Evolutionary conservation across 305 asterid genomes (phyloP).

Genomic region (Fraxinus baroniana): DNA sequence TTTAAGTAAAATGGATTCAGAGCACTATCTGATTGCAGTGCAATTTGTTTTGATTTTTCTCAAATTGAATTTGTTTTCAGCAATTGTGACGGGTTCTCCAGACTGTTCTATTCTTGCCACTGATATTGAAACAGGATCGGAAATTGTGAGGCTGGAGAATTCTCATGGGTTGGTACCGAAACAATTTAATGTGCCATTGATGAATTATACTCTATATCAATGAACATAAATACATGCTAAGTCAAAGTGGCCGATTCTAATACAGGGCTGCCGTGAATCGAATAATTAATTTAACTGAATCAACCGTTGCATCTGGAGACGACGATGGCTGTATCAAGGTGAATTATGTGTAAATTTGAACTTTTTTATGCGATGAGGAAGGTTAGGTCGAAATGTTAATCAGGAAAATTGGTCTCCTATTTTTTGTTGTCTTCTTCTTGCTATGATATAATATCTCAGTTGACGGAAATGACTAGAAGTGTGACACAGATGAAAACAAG

Average conservation of each 20-base stretch:
- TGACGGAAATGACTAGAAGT: background rate
- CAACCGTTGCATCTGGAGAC: constrained; percentile 89
- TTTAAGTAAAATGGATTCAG: no score
- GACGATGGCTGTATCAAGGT: constrained; percentile 91
- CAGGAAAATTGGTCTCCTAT: background rate
- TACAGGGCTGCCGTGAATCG: constrained; percentile 84
- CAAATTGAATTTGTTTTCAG: constrained; percentile 35
- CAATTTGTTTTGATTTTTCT: background rate
- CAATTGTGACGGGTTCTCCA: constrained; percentile 76
- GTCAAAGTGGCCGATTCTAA: constrained; percentile 7
- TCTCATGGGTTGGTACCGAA: constrained; percentile 67
- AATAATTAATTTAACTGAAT: constrained; percentile 71
- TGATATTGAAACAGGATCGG: constrained; percentile 80
- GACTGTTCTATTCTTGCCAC: constrained; percentile 89
- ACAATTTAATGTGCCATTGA: background rate
- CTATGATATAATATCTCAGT: background rate
- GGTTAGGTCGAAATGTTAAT: background rate
- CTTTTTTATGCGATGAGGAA: background rate
- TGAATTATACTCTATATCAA: background rate
- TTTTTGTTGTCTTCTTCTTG: background rate
- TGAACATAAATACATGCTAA: background rate
- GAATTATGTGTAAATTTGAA: constrained; percentile 5
- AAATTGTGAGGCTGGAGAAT: constrained; percentile 61
- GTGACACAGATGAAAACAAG: background rate
- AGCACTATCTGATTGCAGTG: background rate